These are phyloP conservation scores for Seiridium unicorne DNA, from an alignment of 2,329 filamentous ascomycete species.

Conservation along the genomic window DNA sequence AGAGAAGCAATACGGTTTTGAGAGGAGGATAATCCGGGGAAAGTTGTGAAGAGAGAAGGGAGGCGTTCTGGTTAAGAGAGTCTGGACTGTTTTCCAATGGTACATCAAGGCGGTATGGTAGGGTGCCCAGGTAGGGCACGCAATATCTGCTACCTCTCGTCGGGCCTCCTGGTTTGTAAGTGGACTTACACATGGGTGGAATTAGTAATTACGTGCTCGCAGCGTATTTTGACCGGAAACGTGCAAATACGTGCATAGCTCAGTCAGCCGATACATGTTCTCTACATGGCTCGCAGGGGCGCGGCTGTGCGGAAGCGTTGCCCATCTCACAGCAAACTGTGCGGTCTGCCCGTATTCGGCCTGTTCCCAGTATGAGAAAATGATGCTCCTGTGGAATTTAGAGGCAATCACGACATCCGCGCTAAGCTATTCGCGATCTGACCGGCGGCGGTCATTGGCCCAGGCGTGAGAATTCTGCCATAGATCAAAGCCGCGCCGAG, in stretches of 20 bases:
- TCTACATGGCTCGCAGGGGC: not conserved
- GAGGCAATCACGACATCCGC: slow-evolving; percentile 36
- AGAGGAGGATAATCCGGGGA: not conserved
- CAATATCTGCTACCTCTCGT: not conserved
- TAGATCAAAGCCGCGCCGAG: slow-evolving; percentile 5
- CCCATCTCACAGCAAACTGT: not conserved
- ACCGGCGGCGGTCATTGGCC: slow-evolving; percentile 25
- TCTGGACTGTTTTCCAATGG: not conserved
- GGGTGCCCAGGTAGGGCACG: not conserved
- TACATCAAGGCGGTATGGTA: not conserved
- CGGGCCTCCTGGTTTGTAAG: slow-evolving; percentile 2
- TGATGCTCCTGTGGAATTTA: slow-evolving; percentile 19
- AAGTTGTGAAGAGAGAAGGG: slow-evolving; percentile 1
- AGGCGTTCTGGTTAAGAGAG: slow-evolving; percentile 5
- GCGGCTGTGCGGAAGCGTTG: not conserved
- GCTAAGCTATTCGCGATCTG: slow-evolving; percentile 26
- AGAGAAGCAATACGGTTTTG: not conserved
- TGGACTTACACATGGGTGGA: slow-evolving; percentile 4
- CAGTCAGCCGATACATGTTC: not conserved
- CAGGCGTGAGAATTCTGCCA: not conserved
- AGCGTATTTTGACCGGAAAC: slow-evolving; percentile 2
- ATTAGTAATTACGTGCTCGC: slow-evolving; percentile 8
- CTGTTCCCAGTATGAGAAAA: slow-evolving; percentile 15
- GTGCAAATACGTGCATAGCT: not conserved
- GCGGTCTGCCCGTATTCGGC: slow-evolving; percentile 5